Evolutionary conservation across 345 rosid species (phyloP).

Genomic region (Eucalyptus erythrocorys): DNA sequence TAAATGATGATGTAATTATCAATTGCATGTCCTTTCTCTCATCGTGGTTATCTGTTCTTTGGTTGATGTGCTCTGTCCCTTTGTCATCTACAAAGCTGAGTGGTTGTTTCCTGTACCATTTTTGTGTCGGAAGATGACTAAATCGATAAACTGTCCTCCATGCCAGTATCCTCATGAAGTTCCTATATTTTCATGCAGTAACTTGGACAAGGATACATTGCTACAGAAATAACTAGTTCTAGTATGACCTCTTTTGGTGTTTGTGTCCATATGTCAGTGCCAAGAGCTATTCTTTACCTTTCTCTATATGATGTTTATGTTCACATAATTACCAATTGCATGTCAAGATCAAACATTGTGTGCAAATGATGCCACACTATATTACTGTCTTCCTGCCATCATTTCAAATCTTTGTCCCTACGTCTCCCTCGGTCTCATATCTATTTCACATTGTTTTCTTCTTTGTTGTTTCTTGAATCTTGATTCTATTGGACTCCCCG

Average conservation of each 20-base stretch:
- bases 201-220: neutral
- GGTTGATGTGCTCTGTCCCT: neutral
- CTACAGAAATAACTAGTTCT: neutral
- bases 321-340: neutral
- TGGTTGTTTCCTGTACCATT: neutral
- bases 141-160: neutral
- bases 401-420: neutral
- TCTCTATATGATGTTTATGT: neutral
- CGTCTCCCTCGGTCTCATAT: neutral
- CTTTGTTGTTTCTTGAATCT: neutral
- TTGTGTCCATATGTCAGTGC: neutral
- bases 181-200: neutral
- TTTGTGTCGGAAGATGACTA: slow-evolving; percentile 31
- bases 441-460: neutral
- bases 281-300: neutral
- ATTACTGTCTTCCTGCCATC: neutral
- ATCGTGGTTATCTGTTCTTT: neutral
- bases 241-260: neutral
- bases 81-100: slow-evolving; percentile 22
- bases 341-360: neutral
- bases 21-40: neutral
- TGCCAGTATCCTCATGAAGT: neutral
- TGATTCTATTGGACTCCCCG: neutral
- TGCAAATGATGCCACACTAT: neutral
- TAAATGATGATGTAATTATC: neutral